A percentile compares a stretch with the other conserved stretches of the same genome.
phyloP scores from a whole-genome alignment of 108 stramenopile genomes.

The Pseudonitzschia delicatissima region DNA sequence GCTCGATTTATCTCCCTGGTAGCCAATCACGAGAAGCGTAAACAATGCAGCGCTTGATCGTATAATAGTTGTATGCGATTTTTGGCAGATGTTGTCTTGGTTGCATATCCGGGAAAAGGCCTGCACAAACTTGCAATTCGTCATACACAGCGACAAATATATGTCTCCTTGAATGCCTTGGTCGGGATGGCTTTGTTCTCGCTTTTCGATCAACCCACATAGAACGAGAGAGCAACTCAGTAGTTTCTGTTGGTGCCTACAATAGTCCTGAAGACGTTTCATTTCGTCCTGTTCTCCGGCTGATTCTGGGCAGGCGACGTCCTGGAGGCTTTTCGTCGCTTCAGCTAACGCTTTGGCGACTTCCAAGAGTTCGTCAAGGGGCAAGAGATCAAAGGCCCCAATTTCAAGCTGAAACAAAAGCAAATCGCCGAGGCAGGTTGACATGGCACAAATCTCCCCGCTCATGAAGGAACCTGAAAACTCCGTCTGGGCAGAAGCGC shows the following conservation, averaged over 20 bases:
- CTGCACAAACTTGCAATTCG: slow-evolving; percentile 4
- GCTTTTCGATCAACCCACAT: background rate
- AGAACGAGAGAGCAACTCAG: slow-evolving; percentile 2
- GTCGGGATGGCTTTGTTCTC: background rate
- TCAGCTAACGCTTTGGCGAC: background rate
- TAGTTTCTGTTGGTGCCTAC: slow-evolving; percentile 7
- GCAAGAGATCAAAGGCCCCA: slow-evolving; percentile 3
- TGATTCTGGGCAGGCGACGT: background rate
- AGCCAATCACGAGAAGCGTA: slow-evolving; percentile 3
- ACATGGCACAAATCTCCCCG: slow-evolving; percentile 12
- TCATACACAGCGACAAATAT: slow-evolving; percentile 1
- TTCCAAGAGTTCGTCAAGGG: slow-evolving; percentile 3
- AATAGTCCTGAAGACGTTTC: slow-evolving; percentile 5
- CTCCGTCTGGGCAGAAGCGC: slow-evolving; percentile 21
- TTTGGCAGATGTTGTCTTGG: background rate
- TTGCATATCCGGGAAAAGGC: slow-evolving; percentile 1
- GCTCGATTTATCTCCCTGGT: background rate
- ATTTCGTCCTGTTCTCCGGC: background rate
- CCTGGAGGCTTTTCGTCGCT: background rate
- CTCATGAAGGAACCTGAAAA: slow-evolving; percentile 12
- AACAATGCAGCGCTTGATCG: slow-evolving; percentile 3
- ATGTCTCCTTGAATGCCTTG: slow-evolving; percentile 7
- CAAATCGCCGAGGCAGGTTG: slow-evolving; percentile 7
- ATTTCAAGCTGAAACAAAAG: slow-evolving; percentile 23
- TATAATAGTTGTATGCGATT: background rate